Conservation (phyloP, 352 stramenopile genomes). For the Phytopythium litorale region DNA sequence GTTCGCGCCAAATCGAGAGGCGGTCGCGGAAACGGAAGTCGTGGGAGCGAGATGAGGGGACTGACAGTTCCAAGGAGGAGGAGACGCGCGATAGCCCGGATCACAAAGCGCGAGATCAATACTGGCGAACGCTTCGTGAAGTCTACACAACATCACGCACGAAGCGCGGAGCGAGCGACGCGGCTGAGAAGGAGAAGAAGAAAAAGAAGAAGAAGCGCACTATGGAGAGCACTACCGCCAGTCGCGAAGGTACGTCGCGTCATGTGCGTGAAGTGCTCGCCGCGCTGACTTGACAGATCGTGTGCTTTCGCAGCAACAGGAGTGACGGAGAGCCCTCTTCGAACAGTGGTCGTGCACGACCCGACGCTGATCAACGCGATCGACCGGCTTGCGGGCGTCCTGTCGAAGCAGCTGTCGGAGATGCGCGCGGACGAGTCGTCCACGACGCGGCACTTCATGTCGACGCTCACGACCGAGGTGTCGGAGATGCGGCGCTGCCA, state of each 20-base stretch:
- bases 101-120: conserved; percentile 5
- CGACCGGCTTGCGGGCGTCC: conserved; percentile 46
- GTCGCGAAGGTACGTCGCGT: conserved; percentile 1
- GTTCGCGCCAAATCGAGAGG: neutral
- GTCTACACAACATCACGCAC: conserved; percentile 32
- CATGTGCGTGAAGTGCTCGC: conserved; percentile 10
- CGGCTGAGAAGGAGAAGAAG: conserved; percentile 5
- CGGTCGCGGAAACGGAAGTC: conserved; percentile 5
- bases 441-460: conserved; percentile 1
- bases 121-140: conserved; percentile 51
- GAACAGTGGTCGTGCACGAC: conserved; percentile 47
- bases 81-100: neutral
- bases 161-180: conserved; percentile 2
- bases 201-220: conserved; percentile 23
- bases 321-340: neutral
- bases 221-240: neutral
- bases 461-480: conserved; percentile 21
- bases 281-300: neutral
- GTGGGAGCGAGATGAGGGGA: conserved; percentile 4
- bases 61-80: conserved; percentile 6
- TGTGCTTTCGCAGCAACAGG: neutral
- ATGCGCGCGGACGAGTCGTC: conserved; percentile 23
- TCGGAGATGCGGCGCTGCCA: conserved; percentile 47
- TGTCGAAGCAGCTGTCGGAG: conserved; percentile 45
- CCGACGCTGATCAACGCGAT: conserved; percentile 53